A percentile compares a stretch with the other conserved stretches of the same genome.
Conservation (phyloP, 2,329 filamentous ascomycete genomes). For the Emmonsiellopsis sp. region DNA sequence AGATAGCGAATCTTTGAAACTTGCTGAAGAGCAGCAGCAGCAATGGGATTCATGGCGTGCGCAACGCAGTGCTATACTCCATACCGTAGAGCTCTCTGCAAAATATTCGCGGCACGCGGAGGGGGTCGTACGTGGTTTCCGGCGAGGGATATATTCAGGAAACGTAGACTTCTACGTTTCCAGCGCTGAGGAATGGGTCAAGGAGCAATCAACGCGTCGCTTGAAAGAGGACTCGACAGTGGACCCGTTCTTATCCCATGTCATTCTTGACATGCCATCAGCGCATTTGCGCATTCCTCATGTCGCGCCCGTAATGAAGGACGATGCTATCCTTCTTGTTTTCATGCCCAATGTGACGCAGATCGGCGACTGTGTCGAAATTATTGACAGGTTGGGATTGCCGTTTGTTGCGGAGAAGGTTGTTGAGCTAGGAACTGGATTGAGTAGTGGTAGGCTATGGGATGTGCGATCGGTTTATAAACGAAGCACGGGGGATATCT, state of each 20-base stretch:
- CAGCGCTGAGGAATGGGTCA: constrained; percentile 56
- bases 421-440: constrained; percentile 37
- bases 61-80: constrained; percentile 59
- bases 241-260: constrained; percentile 60
- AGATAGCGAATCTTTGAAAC: constrained; percentile 11
- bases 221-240: constrained; percentile 13
- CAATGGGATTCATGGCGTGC: constrained; percentile 39
- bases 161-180: constrained; percentile 68
- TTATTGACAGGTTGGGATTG: constrained; percentile 45
- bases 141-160: constrained; percentile 58
- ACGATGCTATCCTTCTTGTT: constrained; percentile 57
- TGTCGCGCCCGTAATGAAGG: constrained; percentile 46
- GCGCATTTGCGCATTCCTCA: constrained; percentile 44
- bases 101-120: constrained; percentile 57
- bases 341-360: constrained; percentile 75
- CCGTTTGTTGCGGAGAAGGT: constrained; percentile 42
- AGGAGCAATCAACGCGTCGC: constrained; percentile 39
- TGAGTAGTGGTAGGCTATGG: constrained; percentile 40
- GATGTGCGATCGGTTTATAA: constrained; percentile 32
- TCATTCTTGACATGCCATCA: constrained; percentile 64
- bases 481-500: background rate
- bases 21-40: constrained; percentile 19
- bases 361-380: constrained; percentile 55
- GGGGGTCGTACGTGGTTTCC: constrained; percentile 57
- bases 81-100: constrained; percentile 60